A percentile compares a stretch with the other conserved stretches of the same genome.
These are phyloP conservation scores for Aspergillus sparsus DNA, from an alignment of 495 filamentous ascomycete genomes.

Conservation along the genomic window DNA sequence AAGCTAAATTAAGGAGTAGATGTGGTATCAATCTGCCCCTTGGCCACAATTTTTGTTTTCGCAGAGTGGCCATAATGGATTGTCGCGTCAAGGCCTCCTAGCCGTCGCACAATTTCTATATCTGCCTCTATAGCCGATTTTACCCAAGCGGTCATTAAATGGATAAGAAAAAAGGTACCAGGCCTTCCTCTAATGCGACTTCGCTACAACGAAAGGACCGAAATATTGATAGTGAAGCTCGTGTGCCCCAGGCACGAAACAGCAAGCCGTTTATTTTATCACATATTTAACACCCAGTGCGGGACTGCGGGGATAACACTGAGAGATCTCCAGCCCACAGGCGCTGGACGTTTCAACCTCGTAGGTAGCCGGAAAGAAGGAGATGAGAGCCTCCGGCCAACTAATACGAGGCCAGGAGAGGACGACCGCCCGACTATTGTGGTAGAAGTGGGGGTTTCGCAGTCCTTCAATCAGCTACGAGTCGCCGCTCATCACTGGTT, in stretches of 20 bases:
- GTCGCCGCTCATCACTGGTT: conserved; percentile 1
- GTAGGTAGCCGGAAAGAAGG: neutral
- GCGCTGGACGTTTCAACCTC: neutral
- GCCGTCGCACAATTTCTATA: too few species aligned
- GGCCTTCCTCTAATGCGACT: neutral
- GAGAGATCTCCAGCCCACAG: neutral
- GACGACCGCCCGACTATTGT: neutral
- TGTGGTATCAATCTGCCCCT: too few species aligned
- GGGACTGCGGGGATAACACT: neutral
- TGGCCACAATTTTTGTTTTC: too few species aligned
- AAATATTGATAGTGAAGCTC: neutral
- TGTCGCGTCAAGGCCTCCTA: too few species aligned
- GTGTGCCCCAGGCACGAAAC: neutral
- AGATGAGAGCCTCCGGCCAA: neutral
- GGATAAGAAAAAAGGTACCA: neutral
- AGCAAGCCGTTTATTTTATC: neutral
- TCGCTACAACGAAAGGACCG: neutral
- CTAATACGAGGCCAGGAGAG: neutral
- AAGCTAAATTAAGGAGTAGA: too few species aligned
- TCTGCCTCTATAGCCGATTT: too few species aligned
- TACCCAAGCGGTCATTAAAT: neutral
- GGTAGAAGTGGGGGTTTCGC: neutral
- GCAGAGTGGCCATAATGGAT: too few species aligned
- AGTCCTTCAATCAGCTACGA: neutral
- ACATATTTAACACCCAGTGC: neutral